Base-by-base conservation (phyloP, 2,329 filamentous ascomycete genomes). In the Phialocephala subalpina region DNA sequence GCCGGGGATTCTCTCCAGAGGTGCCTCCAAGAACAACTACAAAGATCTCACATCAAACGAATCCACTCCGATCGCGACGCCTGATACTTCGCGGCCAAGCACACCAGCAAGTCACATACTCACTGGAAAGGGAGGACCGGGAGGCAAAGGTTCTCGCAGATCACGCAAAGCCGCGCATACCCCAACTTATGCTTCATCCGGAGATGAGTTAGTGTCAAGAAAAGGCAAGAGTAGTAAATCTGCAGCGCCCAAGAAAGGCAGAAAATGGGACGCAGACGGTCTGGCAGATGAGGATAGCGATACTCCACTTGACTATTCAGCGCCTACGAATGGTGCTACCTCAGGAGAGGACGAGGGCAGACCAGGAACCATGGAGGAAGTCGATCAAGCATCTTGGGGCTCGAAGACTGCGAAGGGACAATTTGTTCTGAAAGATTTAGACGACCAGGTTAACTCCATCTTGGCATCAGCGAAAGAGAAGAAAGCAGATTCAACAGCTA, bases 221-320 rank as follows among this genome's bases (percentile, higher is more conserved):
- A 89, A 88, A 74, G 79, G 78, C 55, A 92, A 89, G 78, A 82
- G 79, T 53, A 75, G 73, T 71, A 76, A 82, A 77, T 77, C 83
- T 29, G 88, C 87, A 70, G 79, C 83, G 14, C 84, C 82, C 9
- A 98, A 98, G 83, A 94, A 93, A 78, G 93, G 93, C 73, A 89
- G 96, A 69, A 94, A 92, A 76, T 99, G 96, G 96, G 92, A 94
- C 75, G 92, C 92, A 5, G 93, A 97, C 76, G 96, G 96, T 3
- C 83, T 91, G 72, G 93, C 93, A 7, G 92, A 94, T 70, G 95
- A 93, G 65, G 87, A 91, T 64, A 92, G 92, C 67, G 88, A 88
- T 73, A 84, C 90, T 18, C 88, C 92, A 66, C 84, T 99, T 38
- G 96, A 99, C 80, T 99, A 98, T 80, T 99, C 96, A n/a, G 86